phyloP scores from a whole-genome alignment of 2,329 filamentous ascomycete species.

The Xylariomycetidae sp. region DNA sequence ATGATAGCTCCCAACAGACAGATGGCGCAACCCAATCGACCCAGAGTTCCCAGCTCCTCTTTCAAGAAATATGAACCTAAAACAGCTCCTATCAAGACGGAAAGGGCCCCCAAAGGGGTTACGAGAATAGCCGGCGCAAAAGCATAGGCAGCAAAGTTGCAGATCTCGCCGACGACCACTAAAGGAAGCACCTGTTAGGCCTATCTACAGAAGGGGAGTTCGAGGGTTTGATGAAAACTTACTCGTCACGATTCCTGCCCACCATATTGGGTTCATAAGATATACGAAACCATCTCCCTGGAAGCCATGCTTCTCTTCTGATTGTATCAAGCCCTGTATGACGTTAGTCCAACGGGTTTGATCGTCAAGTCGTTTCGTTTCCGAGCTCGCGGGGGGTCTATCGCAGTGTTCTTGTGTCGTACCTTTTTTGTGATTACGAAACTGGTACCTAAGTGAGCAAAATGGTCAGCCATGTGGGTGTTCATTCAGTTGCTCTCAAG shows the following conservation, averaged over 20 bases:
- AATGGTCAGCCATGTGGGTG: too few relatives aligned
- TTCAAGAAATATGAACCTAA: conserved; percentile 91
- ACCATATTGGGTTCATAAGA: conserved; percentile 92
- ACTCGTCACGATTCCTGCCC: conserved; percentile 90
- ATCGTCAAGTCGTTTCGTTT: neutral
- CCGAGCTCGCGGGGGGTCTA: neutral
- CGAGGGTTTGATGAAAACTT: too few relatives aligned
- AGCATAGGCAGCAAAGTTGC: conserved; percentile 96
- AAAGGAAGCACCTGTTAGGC: conserved; percentile 14
- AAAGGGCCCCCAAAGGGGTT: conserved; percentile 87
- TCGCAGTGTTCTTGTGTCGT: conserved; percentile 23
- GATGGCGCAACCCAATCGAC: conserved; percentile 91
- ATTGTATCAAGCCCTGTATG: conserved; percentile 76
- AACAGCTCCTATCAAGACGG: conserved; percentile 91
- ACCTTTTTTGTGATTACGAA: conserved; percentile 99
- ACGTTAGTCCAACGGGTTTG: conserved; percentile 10
- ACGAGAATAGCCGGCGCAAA: conserved; percentile 99
- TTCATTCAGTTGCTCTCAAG: too few relatives aligned
- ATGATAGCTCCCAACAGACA: conserved; percentile 95
- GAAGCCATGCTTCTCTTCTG: conserved; percentile 87
- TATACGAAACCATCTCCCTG: conserved; percentile 96
- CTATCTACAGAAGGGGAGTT: neutral
- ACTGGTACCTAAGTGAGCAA: conserved; percentile 88
- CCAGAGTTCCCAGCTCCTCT: conserved; percentile 83
- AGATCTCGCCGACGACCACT: conserved; percentile 92